Conservation (phyloP, 495 filamentous ascomycete genomes). For the Aspergillus mulundensis region DNA sequence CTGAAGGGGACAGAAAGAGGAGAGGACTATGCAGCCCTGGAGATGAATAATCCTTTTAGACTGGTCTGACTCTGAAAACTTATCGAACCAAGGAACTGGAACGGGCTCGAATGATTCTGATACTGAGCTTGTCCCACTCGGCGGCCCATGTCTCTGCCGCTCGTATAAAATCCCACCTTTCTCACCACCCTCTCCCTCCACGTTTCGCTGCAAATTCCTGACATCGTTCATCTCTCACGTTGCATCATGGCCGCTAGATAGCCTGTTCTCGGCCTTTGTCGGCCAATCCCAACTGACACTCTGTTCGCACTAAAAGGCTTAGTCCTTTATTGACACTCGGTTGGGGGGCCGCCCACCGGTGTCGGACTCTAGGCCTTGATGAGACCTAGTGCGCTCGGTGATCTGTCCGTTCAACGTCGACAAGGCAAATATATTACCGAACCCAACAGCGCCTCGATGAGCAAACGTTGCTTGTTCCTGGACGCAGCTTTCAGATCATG, state of each 20-base stretch:
- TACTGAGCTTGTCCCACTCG: not conserved
- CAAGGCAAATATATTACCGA: not conserved
- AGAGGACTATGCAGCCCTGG: not conserved
- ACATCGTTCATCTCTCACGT: not conserved
- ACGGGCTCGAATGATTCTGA: not conserved
- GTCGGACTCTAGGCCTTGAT: conserved; percentile 5
- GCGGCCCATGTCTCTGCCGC: not conserved
- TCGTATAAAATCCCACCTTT: not conserved
- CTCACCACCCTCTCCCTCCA: not conserved
- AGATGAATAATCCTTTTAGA: conserved; percentile 1
- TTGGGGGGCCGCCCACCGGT: conserved; percentile 2
- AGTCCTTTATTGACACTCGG: not conserved
- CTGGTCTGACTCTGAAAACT: not conserved
- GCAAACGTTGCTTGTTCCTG: not conserved
- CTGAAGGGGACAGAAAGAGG: not conserved
- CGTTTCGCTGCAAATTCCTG: too few species aligned
- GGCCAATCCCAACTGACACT: not conserved
- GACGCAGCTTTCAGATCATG: conserved; percentile 1
- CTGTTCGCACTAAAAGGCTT: conserved; percentile 6
- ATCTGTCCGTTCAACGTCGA: not conserved
- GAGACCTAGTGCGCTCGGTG: not conserved
- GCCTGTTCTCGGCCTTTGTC: too few species aligned
- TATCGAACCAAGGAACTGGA: not conserved
- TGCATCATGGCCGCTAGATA: not conserved
- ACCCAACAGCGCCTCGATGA: not conserved